phyloP scores from a whole-genome alignment of 2,329 filamentous ascomycete species.

The Alternaria consortialis region DNA sequence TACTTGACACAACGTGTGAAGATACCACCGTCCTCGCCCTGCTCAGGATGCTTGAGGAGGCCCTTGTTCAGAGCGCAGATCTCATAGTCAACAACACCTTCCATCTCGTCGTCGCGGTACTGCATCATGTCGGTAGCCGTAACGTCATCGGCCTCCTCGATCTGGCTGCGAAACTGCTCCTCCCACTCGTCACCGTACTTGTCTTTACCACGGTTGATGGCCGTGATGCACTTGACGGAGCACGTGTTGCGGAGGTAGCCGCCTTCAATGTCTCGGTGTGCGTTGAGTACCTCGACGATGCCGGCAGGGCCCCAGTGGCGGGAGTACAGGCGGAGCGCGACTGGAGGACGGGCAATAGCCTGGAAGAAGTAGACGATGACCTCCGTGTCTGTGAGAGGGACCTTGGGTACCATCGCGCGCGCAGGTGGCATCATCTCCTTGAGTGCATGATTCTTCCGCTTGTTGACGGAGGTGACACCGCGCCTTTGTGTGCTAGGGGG shows the following conservation, averaged over 20 bases:
- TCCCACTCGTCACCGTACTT: constrained; percentile 31
- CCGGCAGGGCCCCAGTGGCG: constrained; percentile 34
- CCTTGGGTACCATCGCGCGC: constrained; percentile 23
- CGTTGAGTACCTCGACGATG: constrained; percentile 35
- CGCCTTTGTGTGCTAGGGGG: constrained; percentile 14
- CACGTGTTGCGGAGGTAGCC: constrained; percentile 43
- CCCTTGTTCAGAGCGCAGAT: constrained; percentile 23
- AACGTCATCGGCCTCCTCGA: constrained; percentile 19
- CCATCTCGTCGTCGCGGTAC: constrained; percentile 2
- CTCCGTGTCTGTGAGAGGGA: constrained; percentile 42
- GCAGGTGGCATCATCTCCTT: constrained; percentile 25
- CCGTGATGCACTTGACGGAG: constrained; percentile 40
- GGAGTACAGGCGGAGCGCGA: constrained; percentile 37
- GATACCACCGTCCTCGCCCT: constrained; percentile 26
- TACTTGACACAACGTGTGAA: constrained; percentile 41
- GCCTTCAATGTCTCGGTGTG: constrained; percentile 32
- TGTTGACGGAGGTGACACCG: constrained; percentile 19
- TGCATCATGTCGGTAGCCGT: constrained; percentile 36
- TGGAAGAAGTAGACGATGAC: constrained; percentile 48
- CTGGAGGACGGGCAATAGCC: constrained; percentile 28
- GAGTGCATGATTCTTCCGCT: constrained; percentile 33
- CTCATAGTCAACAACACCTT: constrained; percentile 21
- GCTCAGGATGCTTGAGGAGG: constrained; percentile 30
- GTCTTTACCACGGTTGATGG: constrained; percentile 30
- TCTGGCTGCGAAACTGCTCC: neutral